Percentiles rank a stretch among this genome's conserved stretches.
Conservation (phyloP, 352 stramenopile genomes). For the Phytopythium boreale region DNA sequence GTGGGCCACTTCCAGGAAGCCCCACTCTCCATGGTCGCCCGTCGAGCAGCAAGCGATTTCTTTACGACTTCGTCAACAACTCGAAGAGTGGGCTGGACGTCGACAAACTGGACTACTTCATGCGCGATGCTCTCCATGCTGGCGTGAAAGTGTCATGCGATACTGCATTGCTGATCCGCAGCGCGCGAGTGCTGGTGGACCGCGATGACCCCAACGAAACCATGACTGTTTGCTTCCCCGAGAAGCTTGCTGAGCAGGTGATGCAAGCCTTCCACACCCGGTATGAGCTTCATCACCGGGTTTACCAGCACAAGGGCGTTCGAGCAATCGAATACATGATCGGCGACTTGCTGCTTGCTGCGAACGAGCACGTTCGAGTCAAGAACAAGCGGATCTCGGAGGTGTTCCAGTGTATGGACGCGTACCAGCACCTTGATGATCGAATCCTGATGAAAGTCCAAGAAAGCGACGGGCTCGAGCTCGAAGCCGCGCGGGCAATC, state of each 20-base stretch:
- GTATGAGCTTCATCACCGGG: constrained; percentile 82
- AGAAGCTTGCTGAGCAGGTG: constrained; percentile 82
- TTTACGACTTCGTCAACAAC: constrained; percentile 92
- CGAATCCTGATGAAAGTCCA: constrained; percentile 75
- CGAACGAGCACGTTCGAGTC: constrained; percentile 59
- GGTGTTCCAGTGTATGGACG: constrained; percentile 57
- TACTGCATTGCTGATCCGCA: constrained; percentile 69
- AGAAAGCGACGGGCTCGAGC: constrained; percentile 46
- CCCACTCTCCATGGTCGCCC: constrained; percentile 36
- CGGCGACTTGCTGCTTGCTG: constrained; percentile 68
- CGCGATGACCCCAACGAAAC: constrained; percentile 31
- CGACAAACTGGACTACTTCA: constrained; percentile 91
- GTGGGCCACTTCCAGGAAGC: constrained; percentile 41
- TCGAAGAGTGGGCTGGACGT: constrained; percentile 82
- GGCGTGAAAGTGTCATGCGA: constrained; percentile 77
- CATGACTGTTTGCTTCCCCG: constrained; percentile 80
- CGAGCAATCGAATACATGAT: constrained; percentile 90
- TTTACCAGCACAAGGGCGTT: constrained; percentile 86
- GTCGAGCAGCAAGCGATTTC: constrained; percentile 45
- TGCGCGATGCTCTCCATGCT: constrained; percentile 76
- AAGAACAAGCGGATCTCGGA: constrained; percentile 66
- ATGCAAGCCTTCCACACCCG: constrained; percentile 89
- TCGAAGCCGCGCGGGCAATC: constrained; percentile 47
- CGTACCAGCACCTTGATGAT: constrained; percentile 84
- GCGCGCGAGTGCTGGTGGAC: constrained; percentile 67